These are phyloP conservation scores for Eremothecium cymbalariae DNA, from an alignment of 1,139 yeast genomes.

Conservation along the genomic window DNA sequence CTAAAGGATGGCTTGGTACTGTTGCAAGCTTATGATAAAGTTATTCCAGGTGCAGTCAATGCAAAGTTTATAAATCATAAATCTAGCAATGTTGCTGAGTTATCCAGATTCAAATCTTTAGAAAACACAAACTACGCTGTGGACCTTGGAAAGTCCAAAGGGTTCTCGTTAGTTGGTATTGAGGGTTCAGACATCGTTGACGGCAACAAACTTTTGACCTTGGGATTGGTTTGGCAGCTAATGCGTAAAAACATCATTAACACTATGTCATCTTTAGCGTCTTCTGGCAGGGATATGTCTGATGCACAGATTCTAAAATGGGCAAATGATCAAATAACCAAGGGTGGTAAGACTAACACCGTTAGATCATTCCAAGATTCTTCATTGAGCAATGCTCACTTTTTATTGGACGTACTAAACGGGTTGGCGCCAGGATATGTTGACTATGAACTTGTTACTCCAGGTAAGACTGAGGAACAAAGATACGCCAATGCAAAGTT, in stretches of 20 bases:
- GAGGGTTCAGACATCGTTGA: conserved; percentile 97
- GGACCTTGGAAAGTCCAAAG: conserved; percentile 86
- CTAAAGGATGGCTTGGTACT: conserved; percentile 86
- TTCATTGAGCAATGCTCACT: conserved; percentile 65
- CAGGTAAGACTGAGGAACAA: conserved; percentile 74
- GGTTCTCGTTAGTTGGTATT: conserved; percentile 91
- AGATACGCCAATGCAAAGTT: conserved; percentile 88
- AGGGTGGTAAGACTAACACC: conserved; percentile 67
- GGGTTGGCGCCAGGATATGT: conserved; percentile 97
- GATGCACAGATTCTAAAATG: conserved; percentile 85
- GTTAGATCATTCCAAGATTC: conserved; percentile 83
- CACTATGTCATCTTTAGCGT: conserved; percentile 66
- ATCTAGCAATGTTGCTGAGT: conserved; percentile 60
- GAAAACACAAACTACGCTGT: conserved; percentile 97
- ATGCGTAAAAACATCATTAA: conserved; percentile 92
- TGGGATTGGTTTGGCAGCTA: conserved; percentile 98
- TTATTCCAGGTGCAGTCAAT: conserved; percentile 86
- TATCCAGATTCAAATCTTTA: conserved; percentile 86
- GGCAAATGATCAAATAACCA: conserved; percentile 80
- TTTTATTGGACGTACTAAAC: conserved; percentile 79
- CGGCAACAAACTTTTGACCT: conserved; percentile 79
- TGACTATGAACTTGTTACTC: conserved; percentile 82
- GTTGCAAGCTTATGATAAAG: conserved; percentile 91
- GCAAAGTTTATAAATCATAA: conserved; percentile 73
- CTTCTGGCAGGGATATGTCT: conserved; percentile 63